Evolutionary conservation across 495 filamentous ascomycete species (phyloP).

Genomic region (Lasiosphaeria miniovina): DNA sequence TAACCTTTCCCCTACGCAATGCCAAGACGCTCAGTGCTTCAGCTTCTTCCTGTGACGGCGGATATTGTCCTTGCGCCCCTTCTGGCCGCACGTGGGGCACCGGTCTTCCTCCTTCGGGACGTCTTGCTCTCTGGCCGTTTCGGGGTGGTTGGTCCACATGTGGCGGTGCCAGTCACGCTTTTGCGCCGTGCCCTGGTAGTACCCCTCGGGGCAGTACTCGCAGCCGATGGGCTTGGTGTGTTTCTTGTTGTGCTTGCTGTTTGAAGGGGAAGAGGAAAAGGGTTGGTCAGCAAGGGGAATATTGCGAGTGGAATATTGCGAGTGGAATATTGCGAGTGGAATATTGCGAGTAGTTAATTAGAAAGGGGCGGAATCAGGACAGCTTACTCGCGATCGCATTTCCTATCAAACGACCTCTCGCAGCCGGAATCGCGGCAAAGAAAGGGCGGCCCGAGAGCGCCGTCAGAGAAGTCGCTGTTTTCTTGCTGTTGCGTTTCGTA

Average conservation of each 20-base stretch:
- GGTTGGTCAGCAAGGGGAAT: background rate
- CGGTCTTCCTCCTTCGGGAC: conserved; percentile 3
- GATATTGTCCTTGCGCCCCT: conserved; percentile 19
- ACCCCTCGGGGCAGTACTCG: background rate
- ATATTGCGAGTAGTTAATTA: background rate
- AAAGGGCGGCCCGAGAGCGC: no score
- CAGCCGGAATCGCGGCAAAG: no score
- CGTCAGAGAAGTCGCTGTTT: background rate
- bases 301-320: no score
- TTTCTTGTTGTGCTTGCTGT: conserved; percentile 22
- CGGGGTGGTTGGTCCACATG: conserved; percentile 17
- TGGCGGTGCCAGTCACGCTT: conserved; percentile 19
- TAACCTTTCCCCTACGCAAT: no score
- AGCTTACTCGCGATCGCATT: conserved; percentile 8
- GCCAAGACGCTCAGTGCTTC: background rate
- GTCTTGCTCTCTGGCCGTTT: background rate
- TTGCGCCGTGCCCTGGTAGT: conserved; percentile 9
- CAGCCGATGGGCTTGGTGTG: conserved; percentile 11
- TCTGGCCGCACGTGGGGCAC: conserved; percentile 16
- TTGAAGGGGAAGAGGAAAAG: no score
- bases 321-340: background rate
- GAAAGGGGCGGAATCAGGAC: background rate
- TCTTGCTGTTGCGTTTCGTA: background rate
- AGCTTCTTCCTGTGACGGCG: conserved; percentile 11
- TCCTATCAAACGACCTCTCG: background rate